phyloP scores from a whole-genome alignment of 176 grass and related monocot species.

The Oropetium thomaeum region DNA sequence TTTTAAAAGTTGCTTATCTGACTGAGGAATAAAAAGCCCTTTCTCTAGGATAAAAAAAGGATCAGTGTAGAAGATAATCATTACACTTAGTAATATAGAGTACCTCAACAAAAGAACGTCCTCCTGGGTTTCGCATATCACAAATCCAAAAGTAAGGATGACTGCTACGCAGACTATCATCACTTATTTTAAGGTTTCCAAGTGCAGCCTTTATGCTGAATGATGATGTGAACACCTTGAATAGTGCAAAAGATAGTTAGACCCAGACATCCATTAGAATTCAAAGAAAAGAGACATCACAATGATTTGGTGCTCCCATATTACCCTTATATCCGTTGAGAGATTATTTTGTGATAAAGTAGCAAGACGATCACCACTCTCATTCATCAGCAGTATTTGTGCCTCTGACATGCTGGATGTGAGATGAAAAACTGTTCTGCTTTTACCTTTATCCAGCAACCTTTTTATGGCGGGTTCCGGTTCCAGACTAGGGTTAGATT shows the following conservation, averaged over 20 bases:
- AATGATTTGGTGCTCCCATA: background rate
- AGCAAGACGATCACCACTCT: conserved; percentile 58
- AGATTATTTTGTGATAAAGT: conserved; percentile 96
- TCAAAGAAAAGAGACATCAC: conserved; percentile 10
- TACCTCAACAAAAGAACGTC: conserved; percentile 97
- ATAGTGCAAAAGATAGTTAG: conserved; percentile 36
- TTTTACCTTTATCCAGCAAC: conserved; percentile 89
- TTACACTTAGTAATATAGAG: conserved; percentile 23
- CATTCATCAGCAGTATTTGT: conserved; percentile 90
- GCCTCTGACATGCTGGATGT: conserved; percentile 91
- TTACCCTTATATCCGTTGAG: conserved; percentile 90
- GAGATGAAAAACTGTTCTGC: conserved; percentile 89
- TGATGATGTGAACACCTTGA: conserved; percentile 85
- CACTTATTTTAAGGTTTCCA: conserved; percentile 99
- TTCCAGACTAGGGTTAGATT: conserved; percentile 47
- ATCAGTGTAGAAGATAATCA: conserved; percentile 6
- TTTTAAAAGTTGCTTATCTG: conserved; percentile 20
- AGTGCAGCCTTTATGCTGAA: conserved; percentile 98
- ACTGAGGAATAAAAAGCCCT: conserved; percentile 12
- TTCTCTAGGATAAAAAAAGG: conserved; percentile 5
- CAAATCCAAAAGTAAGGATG: conserved; percentile 97
- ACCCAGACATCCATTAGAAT: background rate
- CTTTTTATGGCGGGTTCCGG: conserved; percentile 55
- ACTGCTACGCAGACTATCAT: conserved; percentile 67
- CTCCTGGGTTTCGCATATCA: conserved; percentile 96